phyloP scores from a whole-genome alignment of 768 basidiomycete genomes.

The Hericium rajendrae region DNA sequence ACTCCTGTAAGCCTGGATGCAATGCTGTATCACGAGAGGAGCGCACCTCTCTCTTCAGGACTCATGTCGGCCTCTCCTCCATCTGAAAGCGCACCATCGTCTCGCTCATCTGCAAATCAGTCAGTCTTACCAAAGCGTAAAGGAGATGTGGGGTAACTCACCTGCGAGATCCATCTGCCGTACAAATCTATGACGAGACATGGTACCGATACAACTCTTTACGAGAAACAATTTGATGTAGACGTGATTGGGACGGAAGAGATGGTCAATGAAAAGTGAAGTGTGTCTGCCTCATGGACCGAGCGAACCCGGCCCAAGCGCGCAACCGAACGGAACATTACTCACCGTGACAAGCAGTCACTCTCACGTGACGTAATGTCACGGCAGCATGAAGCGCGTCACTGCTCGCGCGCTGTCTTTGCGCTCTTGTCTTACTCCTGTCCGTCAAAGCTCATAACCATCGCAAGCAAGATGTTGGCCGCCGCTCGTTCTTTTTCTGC shows the following conservation, averaged over 20 bases:
- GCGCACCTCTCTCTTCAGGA: conserved; percentile 70
- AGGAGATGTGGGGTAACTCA: conserved; percentile 15
- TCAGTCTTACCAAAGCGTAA: conserved; percentile 1
- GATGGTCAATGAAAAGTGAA: not conserved
- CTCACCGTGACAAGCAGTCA: not conserved
- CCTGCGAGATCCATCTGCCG: conserved; percentile 78
- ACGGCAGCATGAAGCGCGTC: not conserved
- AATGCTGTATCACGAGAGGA: conserved; percentile 27
- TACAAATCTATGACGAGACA: conserved; percentile 91
- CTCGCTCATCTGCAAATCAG: conserved; percentile 61
- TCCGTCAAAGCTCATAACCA: no score
- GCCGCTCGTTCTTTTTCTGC: conserved; percentile 35
- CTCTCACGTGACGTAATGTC: not conserved
- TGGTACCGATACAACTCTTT: conserved; percentile 23
- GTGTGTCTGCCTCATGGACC: not conserved
- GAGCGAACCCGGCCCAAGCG: not conserved
- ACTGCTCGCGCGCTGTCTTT: not conserved
- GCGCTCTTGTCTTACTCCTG: no score
- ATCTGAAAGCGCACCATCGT: conserved; percentile 72
- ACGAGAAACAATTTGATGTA: conserved; percentile 12
- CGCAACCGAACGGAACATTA: not conserved
- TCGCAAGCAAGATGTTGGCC: conserved; percentile 36
- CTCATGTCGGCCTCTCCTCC: conserved; percentile 66
- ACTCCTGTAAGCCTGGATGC: conserved; percentile 1
- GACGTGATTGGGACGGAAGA: conserved; percentile 3